Percentiles rank a stretch among this genome's conserved stretches.
Evolutionary conservation across 129 eudicot genomes (phyloP).

Genomic region (Centrapalus pauciflorus): DNA sequence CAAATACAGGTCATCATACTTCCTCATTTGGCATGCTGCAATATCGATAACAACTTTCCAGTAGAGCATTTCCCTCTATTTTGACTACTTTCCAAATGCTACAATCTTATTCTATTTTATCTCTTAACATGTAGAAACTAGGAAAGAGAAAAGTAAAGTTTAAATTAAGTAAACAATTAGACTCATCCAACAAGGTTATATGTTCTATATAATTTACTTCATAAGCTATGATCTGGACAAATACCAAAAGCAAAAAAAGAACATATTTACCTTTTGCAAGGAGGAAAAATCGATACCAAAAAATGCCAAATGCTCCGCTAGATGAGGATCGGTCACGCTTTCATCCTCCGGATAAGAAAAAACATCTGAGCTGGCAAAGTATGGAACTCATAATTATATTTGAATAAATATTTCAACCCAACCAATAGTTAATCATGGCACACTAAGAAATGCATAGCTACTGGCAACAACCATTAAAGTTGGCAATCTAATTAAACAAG

Average conservation of each 20-base stretch:
- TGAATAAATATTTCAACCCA: slow-evolving; percentile 10
- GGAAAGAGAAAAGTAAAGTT: background rate
- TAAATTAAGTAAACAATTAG: background rate
- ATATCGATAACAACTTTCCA: background rate
- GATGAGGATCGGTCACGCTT: slow-evolving; percentile 75
- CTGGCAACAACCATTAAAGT: background rate
- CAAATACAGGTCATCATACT: background rate
- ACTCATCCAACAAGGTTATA: background rate
- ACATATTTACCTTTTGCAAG: slow-evolving; percentile 67
- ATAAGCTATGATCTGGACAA: background rate
- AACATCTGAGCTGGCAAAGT: slow-evolving; percentile 97
- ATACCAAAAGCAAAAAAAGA: background rate
- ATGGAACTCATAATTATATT: slow-evolving; percentile 39
- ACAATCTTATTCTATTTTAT: too few species aligned
- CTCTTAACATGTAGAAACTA: background rate
- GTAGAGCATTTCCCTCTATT: background rate
- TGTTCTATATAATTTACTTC: background rate
- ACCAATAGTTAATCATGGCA: background rate
- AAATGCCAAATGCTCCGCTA: slow-evolving; percentile 77
- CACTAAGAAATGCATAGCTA: too few species aligned
- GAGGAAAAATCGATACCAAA: slow-evolving; percentile 97
- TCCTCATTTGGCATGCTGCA: background rate
- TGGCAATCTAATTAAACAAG: slow-evolving; percentile 2
- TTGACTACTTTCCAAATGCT: background rate
- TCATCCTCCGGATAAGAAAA: slow-evolving; percentile 96